phyloP scores from a whole-genome alignment of 495 filamentous ascomycete genomes.

The Hypoxylon fuscum region DNA sequence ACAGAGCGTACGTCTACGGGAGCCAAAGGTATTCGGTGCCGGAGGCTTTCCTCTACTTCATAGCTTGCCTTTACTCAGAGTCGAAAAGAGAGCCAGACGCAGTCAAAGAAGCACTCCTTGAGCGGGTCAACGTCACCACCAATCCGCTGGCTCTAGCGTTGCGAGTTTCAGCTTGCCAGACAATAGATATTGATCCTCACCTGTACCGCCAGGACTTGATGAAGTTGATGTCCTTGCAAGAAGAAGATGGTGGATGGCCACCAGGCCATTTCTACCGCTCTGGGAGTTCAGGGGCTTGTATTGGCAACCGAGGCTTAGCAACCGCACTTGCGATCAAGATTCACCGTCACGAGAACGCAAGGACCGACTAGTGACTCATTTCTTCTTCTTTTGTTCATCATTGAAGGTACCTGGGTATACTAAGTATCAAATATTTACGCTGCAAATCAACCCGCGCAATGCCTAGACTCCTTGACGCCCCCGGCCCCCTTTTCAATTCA shows the following conservation, averaged over 20 bases:
- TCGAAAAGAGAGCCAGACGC: neutral
- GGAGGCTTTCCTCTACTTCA: constrained; percentile 36
- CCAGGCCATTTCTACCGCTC: constrained; percentile 20
- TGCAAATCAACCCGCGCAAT: too few species aligned
- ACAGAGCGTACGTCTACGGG: constrained; percentile 26
- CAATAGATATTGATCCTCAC: neutral
- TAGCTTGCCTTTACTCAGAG: constrained; percentile 21
- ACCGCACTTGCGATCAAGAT: constrained; percentile 19
- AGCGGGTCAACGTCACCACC: constrained; percentile 2
- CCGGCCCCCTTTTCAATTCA: too few species aligned
- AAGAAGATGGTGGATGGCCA: constrained; percentile 26
- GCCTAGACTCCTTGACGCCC: too few species aligned
- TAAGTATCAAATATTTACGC: too few species aligned
- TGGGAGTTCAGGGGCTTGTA: constrained; percentile 5
- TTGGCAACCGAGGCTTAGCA: constrained; percentile 28
- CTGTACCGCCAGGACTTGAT: constrained; percentile 9
- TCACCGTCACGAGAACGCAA: too few species aligned
- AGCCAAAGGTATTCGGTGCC: constrained; percentile 25
- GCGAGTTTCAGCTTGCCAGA: constrained; percentile 18
- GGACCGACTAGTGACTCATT: too few species aligned
- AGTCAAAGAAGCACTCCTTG: neutral
- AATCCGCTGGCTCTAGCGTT: constrained; percentile 23
- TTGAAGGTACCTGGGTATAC: too few species aligned
- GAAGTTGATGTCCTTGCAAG: constrained; percentile 5
- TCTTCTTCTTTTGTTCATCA: too few species aligned